phyloP scores from a whole-genome alignment of 2,329 filamentous ascomycete species.

The Hirsutella rhossiliensis region DNA sequence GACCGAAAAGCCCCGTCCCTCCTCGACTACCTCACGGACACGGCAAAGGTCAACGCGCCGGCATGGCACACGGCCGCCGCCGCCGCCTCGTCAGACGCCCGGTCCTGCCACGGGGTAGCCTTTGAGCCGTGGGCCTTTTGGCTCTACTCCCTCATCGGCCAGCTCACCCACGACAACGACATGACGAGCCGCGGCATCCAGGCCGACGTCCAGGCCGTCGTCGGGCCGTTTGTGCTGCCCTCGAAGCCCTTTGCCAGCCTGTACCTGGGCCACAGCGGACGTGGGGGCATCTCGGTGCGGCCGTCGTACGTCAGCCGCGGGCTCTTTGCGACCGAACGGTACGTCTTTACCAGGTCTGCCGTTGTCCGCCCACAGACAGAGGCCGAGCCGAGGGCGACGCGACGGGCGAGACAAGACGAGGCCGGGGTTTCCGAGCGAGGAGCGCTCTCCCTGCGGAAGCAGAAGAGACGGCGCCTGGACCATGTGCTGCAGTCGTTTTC shows the following conservation, averaged over 20 bases:
- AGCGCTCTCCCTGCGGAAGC: constrained; percentile 12
- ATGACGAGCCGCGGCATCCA: constrained; percentile 11
- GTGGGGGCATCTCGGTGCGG: constrained; percentile 18
- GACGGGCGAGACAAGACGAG: constrained; percentile 6
- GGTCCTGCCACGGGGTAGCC: constrained; percentile 19
- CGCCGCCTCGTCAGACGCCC: constrained; percentile 5
- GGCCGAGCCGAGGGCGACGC: constrained; percentile 2
- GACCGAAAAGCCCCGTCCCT: constrained; percentile 17
- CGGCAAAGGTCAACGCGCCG: constrained; percentile 16
- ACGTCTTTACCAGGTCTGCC: constrained; percentile 19
- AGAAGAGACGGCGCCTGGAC: constrained; percentile 21
- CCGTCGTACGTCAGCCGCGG: constrained; percentile 24
- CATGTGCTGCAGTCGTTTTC: constrained; percentile 17
- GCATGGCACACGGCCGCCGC: constrained; percentile 17
- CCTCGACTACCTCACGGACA: constrained; percentile 20
- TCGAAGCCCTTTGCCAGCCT: constrained; percentile 24
- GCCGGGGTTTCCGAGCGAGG: constrained; percentile 6
- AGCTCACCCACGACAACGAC: constrained; percentile 22
- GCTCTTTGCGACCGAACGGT: constrained; percentile 19
- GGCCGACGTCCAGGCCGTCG: constrained; percentile 16
- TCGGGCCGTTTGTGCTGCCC: constrained; percentile 24
- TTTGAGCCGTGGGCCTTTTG: constrained; percentile 30
- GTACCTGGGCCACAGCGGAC: constrained; percentile 23
- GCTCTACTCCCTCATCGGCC: constrained; percentile 27
- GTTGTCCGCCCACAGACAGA: constrained; percentile 1